Conservation (phyloP, 2,329 filamentous ascomycete genomes). For the Achaetomium macrosporum region DNA sequence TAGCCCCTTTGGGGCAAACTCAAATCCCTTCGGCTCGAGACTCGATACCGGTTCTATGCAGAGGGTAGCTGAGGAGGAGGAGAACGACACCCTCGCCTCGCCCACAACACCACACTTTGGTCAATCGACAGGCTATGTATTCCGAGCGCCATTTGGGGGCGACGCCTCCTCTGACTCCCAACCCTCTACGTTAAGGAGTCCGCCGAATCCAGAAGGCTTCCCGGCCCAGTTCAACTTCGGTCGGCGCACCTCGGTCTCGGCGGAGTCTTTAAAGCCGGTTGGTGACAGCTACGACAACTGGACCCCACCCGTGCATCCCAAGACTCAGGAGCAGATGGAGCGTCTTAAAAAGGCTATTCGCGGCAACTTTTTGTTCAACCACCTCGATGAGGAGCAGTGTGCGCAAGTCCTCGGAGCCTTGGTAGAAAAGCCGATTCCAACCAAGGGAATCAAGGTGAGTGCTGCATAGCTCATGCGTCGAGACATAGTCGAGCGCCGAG, state of each 20-base stretch:
- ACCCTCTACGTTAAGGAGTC: constrained; percentile 40
- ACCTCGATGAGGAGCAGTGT: constrained; percentile 90
- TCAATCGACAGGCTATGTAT: constrained; percentile 33
- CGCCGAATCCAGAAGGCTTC: constrained; percentile 61
- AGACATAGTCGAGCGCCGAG: neutral
- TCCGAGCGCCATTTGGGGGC: constrained; percentile 49
- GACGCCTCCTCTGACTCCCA: constrained; percentile 43
- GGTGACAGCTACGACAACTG: constrained; percentile 81
- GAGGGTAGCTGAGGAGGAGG: constrained; percentile 73
- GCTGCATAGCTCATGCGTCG: too few relatives aligned
- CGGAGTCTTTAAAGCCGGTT: constrained; percentile 88
- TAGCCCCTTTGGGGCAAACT: constrained; percentile 60
- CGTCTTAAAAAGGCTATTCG: constrained; percentile 77
- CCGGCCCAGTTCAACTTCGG: constrained; percentile 91
- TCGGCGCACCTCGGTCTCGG: constrained; percentile 91
- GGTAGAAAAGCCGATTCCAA: constrained; percentile 90
- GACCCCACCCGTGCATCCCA: constrained; percentile 79
- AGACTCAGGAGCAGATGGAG: constrained; percentile 72
- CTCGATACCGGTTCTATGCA: constrained; percentile 38
- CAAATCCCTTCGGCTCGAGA: constrained; percentile 67
- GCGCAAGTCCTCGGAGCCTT: constrained; percentile 81
- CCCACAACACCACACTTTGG: constrained; percentile 62
- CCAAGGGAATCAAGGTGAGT: constrained; percentile 69
- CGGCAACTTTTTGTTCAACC: constrained; percentile 88
- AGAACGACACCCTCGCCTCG: constrained; percentile 68